Conservation (phyloP, 352 stramenopile genomes). For the Phytopythium vexans region DNA sequence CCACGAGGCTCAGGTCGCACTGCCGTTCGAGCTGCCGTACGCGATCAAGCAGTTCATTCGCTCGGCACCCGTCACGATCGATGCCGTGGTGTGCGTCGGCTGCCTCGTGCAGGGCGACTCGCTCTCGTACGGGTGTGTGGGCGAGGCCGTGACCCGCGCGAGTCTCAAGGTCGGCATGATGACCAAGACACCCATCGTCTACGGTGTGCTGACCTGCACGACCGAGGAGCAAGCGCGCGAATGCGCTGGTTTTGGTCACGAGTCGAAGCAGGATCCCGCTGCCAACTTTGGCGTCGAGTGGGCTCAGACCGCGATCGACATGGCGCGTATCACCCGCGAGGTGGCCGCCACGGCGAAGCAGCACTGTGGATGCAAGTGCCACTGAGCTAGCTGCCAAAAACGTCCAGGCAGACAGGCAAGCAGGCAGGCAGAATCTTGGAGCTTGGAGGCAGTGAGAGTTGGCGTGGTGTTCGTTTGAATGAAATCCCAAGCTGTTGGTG, state of each 20-base stretch:
- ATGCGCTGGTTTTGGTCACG: slow-evolving; percentile 5
- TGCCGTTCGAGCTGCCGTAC: slow-evolving; percentile 36
- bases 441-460: too few species aligned
- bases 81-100: slow-evolving; percentile 11
- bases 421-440: too few species aligned
- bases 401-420: too few species aligned
- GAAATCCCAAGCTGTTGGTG: too few species aligned
- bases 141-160: slow-evolving; percentile 12
- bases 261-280: neutral
- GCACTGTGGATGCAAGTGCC: slow-evolving; percentile 5
- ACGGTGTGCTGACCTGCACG: slow-evolving; percentile 11
- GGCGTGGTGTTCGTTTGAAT: too few species aligned
- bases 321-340: slow-evolving; percentile 38
- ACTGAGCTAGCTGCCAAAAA: neutral
- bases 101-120: slow-evolving; percentile 3
- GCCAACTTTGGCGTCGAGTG: slow-evolving; percentile 50
- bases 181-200: slow-evolving; percentile 10
- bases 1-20: slow-evolving; percentile 24
- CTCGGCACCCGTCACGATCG: slow-evolving; percentile 11
- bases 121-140: slow-evolving; percentile 9
- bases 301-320: slow-evolving; percentile 90
- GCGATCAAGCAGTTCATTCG: slow-evolving; percentile 19
- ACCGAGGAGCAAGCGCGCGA: slow-evolving; percentile 6
- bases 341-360: neutral
- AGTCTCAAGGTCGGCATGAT: slow-evolving; percentile 14